These are phyloP conservation scores for Triangularia verruculosa DNA, from an alignment of 2,329 filamentous ascomycete genomes.

Conservation along the genomic window DNA sequence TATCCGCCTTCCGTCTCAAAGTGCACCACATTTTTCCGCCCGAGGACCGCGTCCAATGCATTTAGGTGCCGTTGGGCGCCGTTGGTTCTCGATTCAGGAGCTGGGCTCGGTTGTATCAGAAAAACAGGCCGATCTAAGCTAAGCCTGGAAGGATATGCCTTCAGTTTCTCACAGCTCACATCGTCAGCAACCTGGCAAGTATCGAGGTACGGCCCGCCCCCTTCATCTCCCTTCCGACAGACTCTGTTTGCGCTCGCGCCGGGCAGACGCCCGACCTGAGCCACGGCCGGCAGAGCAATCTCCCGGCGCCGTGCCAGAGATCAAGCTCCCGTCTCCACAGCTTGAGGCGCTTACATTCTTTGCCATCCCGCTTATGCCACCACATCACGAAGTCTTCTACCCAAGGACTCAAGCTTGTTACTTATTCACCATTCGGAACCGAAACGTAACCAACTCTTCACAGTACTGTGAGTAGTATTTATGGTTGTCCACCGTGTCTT, in stretches of 20 bases:
- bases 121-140: too few relatives aligned
- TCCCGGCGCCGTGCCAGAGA: constrained; percentile 8
- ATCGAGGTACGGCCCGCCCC: constrained; percentile 6
- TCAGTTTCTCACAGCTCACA: too few relatives aligned
- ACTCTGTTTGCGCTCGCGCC: constrained; percentile 7
- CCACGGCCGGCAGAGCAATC: constrained; percentile 18
- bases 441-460: background rate
- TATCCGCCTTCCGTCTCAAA: background rate
- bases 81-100: background rate
- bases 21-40: too few relatives aligned
- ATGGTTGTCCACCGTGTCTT: too few relatives aligned
- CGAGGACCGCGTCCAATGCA: background rate
- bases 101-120: too few relatives aligned
- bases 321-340: background rate
- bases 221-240: constrained; percentile 8
- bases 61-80: background rate
- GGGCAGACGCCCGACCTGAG: constrained; percentile 8
- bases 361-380: background rate
- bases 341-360: background rate
- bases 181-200: too few relatives aligned
- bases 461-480: background rate
- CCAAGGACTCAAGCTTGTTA: too few relatives aligned
- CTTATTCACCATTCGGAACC: background rate
- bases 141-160: too few relatives aligned
- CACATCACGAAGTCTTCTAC: background rate